These are phyloP conservation scores for Quercus tomentella DNA, from an alignment of 331 rosid species.

Conservation along the genomic window DNA sequence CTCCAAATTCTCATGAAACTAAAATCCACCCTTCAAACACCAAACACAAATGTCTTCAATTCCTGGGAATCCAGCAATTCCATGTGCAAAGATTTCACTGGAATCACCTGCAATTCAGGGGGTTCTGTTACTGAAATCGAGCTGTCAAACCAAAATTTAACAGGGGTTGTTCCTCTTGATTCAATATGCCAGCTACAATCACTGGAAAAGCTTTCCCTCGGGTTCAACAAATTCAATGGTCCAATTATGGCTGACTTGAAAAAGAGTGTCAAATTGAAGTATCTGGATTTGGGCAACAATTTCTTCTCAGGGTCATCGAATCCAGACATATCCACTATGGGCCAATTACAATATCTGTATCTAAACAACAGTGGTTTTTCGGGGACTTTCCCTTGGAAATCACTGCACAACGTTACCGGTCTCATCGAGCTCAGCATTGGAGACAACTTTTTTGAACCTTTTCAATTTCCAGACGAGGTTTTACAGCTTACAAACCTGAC, in stretches of 20 bases:
- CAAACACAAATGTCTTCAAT: constrained; percentile 24
- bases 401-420: constrained; percentile 43
- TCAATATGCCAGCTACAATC: constrained; percentile 60
- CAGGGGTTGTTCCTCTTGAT: constrained; percentile 61
- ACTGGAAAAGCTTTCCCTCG: constrained; percentile 51
- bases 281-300: constrained; percentile 74
- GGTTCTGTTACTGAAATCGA: constrained; percentile 48
- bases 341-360: constrained; percentile 36
- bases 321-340: constrained; percentile 56
- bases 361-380: constrained; percentile 62
- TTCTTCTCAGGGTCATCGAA: constrained; percentile 41
- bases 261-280: constrained; percentile 49
- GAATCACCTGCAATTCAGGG: constrained; percentile 45
- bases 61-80: constrained; percentile 42
- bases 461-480: constrained; percentile 49
- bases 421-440: constrained; percentile 67
- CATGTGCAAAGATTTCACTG: constrained; percentile 40
- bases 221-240: constrained; percentile 54
- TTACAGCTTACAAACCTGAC: constrained; percentile 42
- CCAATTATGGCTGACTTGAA: constrained; percentile 36
- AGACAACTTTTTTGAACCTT: constrained; percentile 52
- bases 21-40: constrained; percentile 35
- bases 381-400: constrained; percentile 75
- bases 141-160: constrained; percentile 37
- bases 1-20: constrained; percentile 48